phyloP scores from a whole-genome alignment of 768 basidiomycete species.

The Russula brevipes region DNA sequence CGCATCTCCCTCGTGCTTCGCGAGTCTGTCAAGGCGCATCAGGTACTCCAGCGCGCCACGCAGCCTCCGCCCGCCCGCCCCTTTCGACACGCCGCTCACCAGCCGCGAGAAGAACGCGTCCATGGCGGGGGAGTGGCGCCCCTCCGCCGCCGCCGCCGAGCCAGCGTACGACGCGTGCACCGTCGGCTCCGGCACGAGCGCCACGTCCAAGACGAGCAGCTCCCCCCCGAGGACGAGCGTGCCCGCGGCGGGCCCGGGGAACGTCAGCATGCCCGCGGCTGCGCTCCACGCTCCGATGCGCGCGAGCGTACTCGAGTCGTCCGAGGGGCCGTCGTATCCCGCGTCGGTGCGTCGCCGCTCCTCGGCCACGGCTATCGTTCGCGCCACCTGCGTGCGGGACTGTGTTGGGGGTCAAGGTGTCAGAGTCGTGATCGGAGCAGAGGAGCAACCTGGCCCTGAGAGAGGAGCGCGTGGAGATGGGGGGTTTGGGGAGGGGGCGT shows the following conservation, averaged over 20 bases:
- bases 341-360: conserved; percentile 4
- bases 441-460: no score
- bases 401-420: not conserved
- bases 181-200: conserved; percentile 42
- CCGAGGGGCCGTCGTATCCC: conserved; percentile 16
- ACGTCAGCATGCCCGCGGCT: conserved; percentile 19
- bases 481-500: not conserved
- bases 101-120: conserved; percentile 55
- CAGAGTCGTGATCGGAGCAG: not conserved
- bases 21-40: conserved; percentile 66
- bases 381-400: conserved; percentile 20
- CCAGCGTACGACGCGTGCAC: conserved; percentile 74
- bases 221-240: conserved; percentile 17
- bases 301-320: conserved; percentile 4
- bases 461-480: not conserved
- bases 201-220: conserved; percentile 21
- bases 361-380: conserved; percentile 11
- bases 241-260: conserved; percentile 6
- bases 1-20: conserved; percentile 51
- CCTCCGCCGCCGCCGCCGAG: conserved; percentile 28
- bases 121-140: conserved; percentile 48
- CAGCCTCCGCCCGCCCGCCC: conserved; percentile 46
- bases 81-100: conserved; percentile 44
- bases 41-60: conserved; percentile 59
- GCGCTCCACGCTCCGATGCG: conserved; percentile 16